Evolutionary conservation across 345 rosid species (phyloP).

Genomic region (Toxicodendron radicans): DNA sequence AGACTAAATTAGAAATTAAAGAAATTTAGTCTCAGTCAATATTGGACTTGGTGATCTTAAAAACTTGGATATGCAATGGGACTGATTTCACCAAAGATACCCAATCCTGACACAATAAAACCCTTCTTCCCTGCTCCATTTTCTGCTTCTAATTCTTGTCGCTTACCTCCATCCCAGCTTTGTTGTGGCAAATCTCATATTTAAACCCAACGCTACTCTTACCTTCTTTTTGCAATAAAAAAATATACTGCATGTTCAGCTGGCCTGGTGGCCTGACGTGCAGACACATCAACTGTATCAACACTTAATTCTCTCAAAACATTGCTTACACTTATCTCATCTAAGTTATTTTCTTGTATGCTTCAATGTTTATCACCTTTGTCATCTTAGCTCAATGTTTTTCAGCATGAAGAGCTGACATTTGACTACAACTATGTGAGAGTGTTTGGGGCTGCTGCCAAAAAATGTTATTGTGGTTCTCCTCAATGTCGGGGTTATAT

Average conservation of each 20-base stretch:
- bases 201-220: no score
- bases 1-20: no score
- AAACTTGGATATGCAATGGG: no score
- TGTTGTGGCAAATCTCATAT: no score
- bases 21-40: no score
- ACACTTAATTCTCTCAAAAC: not conserved
- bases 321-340: not conserved
- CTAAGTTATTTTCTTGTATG: not conserved
- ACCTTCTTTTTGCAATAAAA: not conserved
- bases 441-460: constrained; percentile 98
- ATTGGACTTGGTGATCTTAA: no score
- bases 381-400: constrained; percentile 18
- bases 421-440: constrained; percentile 99
- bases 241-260: not conserved
- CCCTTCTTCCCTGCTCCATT: no score
- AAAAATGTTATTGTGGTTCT: constrained; percentile 90
- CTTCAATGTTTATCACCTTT: constrained; percentile 11
- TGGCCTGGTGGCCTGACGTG: not conserved
- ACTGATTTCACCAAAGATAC: no score
- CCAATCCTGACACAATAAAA: no score
- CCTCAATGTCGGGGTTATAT: constrained; percentile 89
- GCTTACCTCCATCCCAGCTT: no score
- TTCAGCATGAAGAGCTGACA: constrained; percentile 89
- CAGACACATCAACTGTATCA: not conserved
- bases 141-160: no score